A percentile compares a stretch with the other conserved stretches of the same genome.
phyloP scores from a whole-genome alignment of 805 yeast species.

The Zygoascus bituminiphila region DNA sequence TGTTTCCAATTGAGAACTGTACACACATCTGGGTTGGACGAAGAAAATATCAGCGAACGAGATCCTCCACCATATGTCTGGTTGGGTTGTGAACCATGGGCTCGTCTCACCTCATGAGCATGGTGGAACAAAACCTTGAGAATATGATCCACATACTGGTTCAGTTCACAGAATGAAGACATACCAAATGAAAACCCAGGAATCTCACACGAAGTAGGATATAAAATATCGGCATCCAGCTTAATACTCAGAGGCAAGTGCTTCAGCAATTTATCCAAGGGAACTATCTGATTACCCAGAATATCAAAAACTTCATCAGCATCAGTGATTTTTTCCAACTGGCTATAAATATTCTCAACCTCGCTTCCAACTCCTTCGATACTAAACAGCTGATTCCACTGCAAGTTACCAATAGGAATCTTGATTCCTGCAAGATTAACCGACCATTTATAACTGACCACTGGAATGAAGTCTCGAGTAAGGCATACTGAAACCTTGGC shows the following conservation, averaged over 20 bases:
- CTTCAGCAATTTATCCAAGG: slow-evolving; percentile 51
- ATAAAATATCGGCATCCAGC: slow-evolving; percentile 64
- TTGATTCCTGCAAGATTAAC: slow-evolving; percentile 32
- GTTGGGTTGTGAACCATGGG: slow-evolving; percentile 11
- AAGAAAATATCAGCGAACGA: slow-evolving; percentile 73
- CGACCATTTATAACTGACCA: slow-evolving; percentile 35
- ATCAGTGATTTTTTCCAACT: slow-evolving; percentile 20
- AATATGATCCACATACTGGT: slow-evolving; percentile 67
- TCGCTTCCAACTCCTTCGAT: slow-evolving; percentile 6
- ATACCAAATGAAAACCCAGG: slow-evolving; percentile 11
- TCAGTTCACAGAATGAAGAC: slow-evolving; percentile 44
- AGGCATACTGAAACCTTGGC: slow-evolving; percentile 59
- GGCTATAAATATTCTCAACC: slow-evolving; percentile 21
- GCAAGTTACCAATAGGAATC: slow-evolving; percentile 54
- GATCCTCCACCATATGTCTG: slow-evolving; percentile 20
- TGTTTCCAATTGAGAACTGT: slow-evolving; percentile 96
- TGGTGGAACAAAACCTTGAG: slow-evolving; percentile 68
- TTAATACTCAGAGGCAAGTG: slow-evolving; percentile 52
- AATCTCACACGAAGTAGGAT: slow-evolving; percentile 46
- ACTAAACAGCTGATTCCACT: slow-evolving; percentile 13
- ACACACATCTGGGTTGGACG: slow-evolving; percentile 83
- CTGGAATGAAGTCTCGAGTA: slow-evolving; percentile 76
- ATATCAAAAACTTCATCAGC: slow-evolving; percentile 5
- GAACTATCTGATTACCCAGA: slow-evolving; percentile 42
- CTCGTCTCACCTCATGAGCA: slow-evolving; percentile 38